phyloP scores from a whole-genome alignment of 305 asterid genomes.

The Salvia sclarea region DNA sequence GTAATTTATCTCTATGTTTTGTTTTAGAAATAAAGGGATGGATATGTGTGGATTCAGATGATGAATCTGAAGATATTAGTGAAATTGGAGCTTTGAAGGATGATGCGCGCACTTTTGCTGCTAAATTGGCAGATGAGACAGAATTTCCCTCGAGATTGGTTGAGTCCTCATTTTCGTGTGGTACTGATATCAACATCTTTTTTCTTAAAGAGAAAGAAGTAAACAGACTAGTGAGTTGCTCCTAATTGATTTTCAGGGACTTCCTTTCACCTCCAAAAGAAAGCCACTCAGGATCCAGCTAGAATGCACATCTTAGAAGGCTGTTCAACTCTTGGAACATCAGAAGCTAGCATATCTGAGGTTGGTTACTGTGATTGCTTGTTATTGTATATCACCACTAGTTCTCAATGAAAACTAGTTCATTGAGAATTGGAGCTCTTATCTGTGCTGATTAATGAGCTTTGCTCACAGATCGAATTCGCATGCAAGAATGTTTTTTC shows the following conservation, averaged over 20 bases:
- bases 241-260: constrained; percentile 41
- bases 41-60: constrained; percentile 76
- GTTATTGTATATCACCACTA: constrained; percentile 10
- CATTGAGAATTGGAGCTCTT: constrained; percentile 4
- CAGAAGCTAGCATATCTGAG: constrained; percentile 46
- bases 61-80: constrained; percentile 53
- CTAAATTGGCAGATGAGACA: constrained; percentile 37
- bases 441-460: constrained; percentile 17
- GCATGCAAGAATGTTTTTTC: not conserved
- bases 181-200: constrained; percentile 43
- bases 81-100: constrained; percentile 34
- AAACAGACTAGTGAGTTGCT: constrained; percentile 22
- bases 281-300: constrained; percentile 38
- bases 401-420: constrained; percentile 21
- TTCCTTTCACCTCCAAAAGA: constrained; percentile 34
- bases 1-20: constrained; percentile 1
- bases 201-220: not conserved
- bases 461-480: constrained; percentile 16
- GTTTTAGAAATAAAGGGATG: constrained; percentile 48
- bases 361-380: constrained; percentile 47
- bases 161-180: constrained; percentile 45
- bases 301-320: constrained; percentile 29
- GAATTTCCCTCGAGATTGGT: constrained; percentile 40
- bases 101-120: constrained; percentile 35
- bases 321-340: constrained; percentile 40